A percentile compares a stretch with the other conserved stretches of the same genome.
Evolutionary conservation across 83 land plant species (phyloP).

Genomic region (Thuja plicata): DNA sequence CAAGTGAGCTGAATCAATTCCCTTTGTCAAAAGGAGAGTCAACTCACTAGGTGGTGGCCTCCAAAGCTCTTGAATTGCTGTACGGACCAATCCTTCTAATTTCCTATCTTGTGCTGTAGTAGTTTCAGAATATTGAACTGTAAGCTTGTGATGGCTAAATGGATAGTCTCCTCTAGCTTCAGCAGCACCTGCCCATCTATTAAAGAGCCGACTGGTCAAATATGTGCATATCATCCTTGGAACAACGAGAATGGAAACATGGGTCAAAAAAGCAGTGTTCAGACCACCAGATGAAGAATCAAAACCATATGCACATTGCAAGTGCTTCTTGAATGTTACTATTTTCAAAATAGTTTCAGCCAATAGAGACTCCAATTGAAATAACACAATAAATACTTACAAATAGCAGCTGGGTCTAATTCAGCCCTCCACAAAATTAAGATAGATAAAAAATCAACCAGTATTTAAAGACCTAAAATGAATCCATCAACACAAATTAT

Average conservation of each 20-base stretch:
- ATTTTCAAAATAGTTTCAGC: background rate
- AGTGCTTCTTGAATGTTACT: background rate
- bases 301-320: background rate
- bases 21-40: constrained; percentile 69
- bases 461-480: background rate
- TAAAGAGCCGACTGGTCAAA: constrained; percentile 6
- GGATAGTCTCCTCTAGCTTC: constrained; percentile 97
- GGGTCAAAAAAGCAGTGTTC: background rate
- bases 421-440: background rate
- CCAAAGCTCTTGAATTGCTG: constrained; percentile 97
- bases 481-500: background rate
- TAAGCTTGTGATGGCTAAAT: constrained; percentile 97
- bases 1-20: constrained; percentile 58
- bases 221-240: constrained; percentile 5
- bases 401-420: background rate
- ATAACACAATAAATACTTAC: background rate
- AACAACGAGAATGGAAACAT: background rate
- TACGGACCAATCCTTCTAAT: constrained; percentile 90
- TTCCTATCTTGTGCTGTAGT: constrained; percentile 98
- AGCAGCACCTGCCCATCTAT: constrained; percentile 87
- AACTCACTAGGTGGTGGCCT: constrained; percentile 91
- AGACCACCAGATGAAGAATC: background rate
- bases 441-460: background rate
- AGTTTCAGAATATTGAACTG: constrained; percentile 92
- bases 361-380: background rate